Conservation (phyloP, 176 grass and related monocot species). For the Pontederia crassipes region DNA sequence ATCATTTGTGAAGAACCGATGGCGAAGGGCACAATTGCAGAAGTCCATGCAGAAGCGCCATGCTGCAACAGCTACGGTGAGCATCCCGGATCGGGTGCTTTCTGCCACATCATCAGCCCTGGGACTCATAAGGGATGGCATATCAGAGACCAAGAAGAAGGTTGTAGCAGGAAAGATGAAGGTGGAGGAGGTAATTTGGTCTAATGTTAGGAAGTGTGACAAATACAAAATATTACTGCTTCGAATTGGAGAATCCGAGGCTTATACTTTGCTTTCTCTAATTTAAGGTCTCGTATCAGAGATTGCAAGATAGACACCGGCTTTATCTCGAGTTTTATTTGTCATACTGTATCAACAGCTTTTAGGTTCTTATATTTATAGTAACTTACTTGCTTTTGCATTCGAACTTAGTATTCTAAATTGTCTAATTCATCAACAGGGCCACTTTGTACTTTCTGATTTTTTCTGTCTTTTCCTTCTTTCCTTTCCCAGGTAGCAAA, state of each 20-base stretch:
- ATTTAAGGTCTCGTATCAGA: no score
- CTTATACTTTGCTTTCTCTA: no score
- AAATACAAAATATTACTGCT: no score
- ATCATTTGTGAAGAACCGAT: slow-evolving; percentile 70
- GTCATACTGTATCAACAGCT: no score
- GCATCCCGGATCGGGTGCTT: slow-evolving; percentile 70
- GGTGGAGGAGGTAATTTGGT: slow-evolving; percentile 73
- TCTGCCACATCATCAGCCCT: slow-evolving; percentile 64
- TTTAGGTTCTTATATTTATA: no score
- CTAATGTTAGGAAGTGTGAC: background rate
- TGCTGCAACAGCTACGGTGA: slow-evolving; percentile 37
- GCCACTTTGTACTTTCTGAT: background rate
- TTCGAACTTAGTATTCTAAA: background rate
- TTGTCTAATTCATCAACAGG: background rate
- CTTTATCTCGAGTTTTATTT: no score
- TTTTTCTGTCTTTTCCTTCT: background rate
- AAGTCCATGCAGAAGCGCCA: slow-evolving; percentile 43
- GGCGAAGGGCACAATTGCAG: slow-evolving; percentile 79
- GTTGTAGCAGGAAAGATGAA: slow-evolving; percentile 92
- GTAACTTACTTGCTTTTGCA: background rate
- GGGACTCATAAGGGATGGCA: slow-evolving; percentile 66
- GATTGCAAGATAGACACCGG: no score
- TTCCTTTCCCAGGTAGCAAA: slow-evolving; percentile 61
- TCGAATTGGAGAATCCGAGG: no score
- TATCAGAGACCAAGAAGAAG: slow-evolving; percentile 87